Conservation (phyloP, 1,284 basidiomycete species). For the Leucoagaricus sp. region DNA sequence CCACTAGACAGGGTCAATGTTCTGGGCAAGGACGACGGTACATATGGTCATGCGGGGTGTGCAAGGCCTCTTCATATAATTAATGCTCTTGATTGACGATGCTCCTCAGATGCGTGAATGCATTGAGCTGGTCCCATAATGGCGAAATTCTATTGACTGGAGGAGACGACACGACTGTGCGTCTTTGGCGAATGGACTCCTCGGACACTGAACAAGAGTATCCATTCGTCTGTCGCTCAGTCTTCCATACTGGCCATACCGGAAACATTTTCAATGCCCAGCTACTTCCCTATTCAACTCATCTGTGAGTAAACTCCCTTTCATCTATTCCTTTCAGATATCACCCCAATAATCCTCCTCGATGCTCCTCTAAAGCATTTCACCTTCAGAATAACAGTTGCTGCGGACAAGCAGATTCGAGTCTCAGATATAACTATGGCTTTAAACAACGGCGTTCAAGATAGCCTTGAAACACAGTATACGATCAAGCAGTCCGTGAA, state of each 20-base stretch:
- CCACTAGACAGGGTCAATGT: constrained; percentile 44
- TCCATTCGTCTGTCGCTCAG: constrained; percentile 66
- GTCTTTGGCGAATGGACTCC: constrained; percentile 38
- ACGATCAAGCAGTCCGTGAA: constrained; percentile 46
- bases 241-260: constrained; percentile 78
- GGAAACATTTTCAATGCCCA: constrained; percentile 89
- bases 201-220: constrained; percentile 57
- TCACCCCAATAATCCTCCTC: constrained; percentile 6
- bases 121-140: constrained; percentile 79
- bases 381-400: constrained; percentile 62
- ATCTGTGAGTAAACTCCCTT: constrained; percentile 49
- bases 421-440: constrained; percentile 76
- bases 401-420: constrained; percentile 80
- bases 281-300: constrained; percentile 75
- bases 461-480: constrained; percentile 36
- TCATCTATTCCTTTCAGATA: not conserved
- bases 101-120: constrained; percentile 76
- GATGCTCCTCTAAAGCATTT: constrained; percentile 3
- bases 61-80: constrained; percentile 17
- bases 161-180: constrained; percentile 81
- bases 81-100: not conserved
- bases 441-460: constrained; percentile 33
- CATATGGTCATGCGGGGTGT: constrained; percentile 66
- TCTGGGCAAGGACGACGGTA: constrained; percentile 50
- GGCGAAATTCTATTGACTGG: constrained; percentile 77